A percentile compares a stretch with the other conserved stretches of the same genome.
phyloP scores from a whole-genome alignment of 2,329 filamentous ascomycete species.

The Aspergillus felis region DNA sequence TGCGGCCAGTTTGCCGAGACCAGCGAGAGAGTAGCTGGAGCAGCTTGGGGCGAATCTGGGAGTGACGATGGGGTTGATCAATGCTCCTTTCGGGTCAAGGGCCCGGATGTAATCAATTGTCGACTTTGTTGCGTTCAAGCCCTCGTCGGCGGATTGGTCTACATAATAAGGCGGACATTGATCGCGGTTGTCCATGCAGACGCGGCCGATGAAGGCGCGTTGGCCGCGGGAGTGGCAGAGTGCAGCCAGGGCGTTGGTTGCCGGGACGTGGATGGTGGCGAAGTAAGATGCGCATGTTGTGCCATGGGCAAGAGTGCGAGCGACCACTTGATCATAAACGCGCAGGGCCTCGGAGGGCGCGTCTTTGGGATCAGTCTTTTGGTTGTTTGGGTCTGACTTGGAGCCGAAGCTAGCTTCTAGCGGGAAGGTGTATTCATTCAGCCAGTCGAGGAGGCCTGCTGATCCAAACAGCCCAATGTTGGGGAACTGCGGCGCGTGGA shows the following conservation, averaged over 20 bases:
- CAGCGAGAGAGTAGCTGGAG: slow-evolving; percentile 50
- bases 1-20: slow-evolving; percentile 61
- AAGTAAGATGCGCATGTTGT: slow-evolving; percentile 96
- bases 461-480: slow-evolving; percentile 94
- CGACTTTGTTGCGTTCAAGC: slow-evolving; percentile 53
- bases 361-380: too few relatives aligned
- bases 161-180: slow-evolving; percentile 73
- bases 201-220: slow-evolving; percentile 82
- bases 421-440: slow-evolving; percentile 91
- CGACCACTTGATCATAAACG: slow-evolving; percentile 75
- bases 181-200: slow-evolving; percentile 79
- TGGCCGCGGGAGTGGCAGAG: slow-evolving; percentile 78
- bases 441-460: slow-evolving; percentile 87
- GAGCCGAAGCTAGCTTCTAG: slow-evolving; percentile 71
- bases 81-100: slow-evolving; percentile 38
- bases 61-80: slow-evolving; percentile 78
- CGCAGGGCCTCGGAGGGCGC: slow-evolving; percentile 17
- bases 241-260: slow-evolving; percentile 87
- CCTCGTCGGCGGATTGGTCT: slow-evolving; percentile 63
- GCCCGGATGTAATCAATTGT: slow-evolving; percentile 63
- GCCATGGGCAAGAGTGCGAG: slow-evolving; percentile 78
- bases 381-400: not conserved
- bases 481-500: slow-evolving; percentile 92
- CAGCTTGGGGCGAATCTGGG: slow-evolving; percentile 59
- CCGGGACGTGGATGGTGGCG: slow-evolving; percentile 78